These are phyloP conservation scores for Styphnolobium japonicum DNA, from an alignment of 306 rosid genomes.

Conservation along the genomic window DNA sequence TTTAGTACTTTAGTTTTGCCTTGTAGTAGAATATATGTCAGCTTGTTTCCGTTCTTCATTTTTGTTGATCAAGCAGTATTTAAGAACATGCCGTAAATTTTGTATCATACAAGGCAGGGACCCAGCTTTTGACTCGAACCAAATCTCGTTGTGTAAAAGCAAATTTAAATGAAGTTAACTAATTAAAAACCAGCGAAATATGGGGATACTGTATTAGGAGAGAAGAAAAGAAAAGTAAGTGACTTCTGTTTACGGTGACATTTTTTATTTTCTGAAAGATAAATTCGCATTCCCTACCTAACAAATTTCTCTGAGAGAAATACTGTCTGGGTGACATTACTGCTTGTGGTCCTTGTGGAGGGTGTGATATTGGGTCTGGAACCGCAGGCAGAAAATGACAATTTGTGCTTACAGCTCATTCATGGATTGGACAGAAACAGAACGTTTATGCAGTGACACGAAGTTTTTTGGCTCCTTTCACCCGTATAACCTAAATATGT, in stretches of 20 bases:
- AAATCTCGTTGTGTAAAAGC: neutral
- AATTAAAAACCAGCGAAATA: neutral
- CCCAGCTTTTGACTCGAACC: neutral
- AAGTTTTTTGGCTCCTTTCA: conserved; percentile 5
- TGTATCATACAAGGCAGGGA: neutral
- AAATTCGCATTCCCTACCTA: too few relatives aligned
- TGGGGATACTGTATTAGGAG: neutral
- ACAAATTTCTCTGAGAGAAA: too few relatives aligned
- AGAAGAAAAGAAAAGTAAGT: too few relatives aligned
- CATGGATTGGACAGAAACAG: conserved; percentile 41
- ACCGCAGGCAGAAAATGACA: neutral
- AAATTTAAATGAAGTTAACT: neutral
- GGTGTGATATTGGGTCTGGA: neutral
- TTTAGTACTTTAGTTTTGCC: neutral
- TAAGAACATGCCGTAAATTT: neutral
- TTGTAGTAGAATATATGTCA: neutral
- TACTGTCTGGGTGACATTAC: neutral
- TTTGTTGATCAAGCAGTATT: neutral
- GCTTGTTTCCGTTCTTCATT: neutral
- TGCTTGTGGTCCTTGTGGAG: neutral
- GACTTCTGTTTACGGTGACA: too few relatives aligned
- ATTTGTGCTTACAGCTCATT: conserved; percentile 25
- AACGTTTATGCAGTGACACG: conserved; percentile 23
- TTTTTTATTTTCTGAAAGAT: too few relatives aligned
- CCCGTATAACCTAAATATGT: neutral